Evolutionary conservation across 208 protist species (phyloP), one percentile per base, ranked within the genome.

Genomic region (Trypanosoma lewisi): DNA sequence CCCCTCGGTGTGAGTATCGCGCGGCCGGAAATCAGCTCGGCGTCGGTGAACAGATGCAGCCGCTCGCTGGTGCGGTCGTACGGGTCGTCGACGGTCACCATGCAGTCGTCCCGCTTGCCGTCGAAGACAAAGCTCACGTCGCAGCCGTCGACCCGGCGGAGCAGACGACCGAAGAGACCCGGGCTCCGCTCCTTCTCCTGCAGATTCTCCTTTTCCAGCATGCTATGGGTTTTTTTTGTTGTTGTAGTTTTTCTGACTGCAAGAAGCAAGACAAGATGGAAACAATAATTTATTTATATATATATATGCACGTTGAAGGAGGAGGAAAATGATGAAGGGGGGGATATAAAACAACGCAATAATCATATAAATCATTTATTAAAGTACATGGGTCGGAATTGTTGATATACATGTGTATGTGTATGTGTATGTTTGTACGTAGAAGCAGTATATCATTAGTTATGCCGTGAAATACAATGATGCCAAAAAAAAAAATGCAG

Each of bases 81-180:
- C 19, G 62, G 28, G 67, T 83, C 76, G 39, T 86, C 79, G 5
- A 87, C 60, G 1, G 63, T 45, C 17, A 85, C 70, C 55, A 67
- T 67, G 49, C 69, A 56, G 14, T 64, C 54, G 2, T 79, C 69
- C 11, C 34, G 42, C 45, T 85, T 79, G 27, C 72, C 76, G 27
- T 84, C 72, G 27, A 93, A 80, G 7, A 73, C 63, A 21, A 96
- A 57, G 17, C 59, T 44, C 12, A 96, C 44, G 42, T 89, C 73
- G 63, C 91, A 96, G 39, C 83, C 85, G 54, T 90, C 87, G 23
- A 96, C 80, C 47, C 76, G 76, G 36, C 81, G 80, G 36, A 89
- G 33, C 19, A 96, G 36, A 27, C 82, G 77, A 16, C 70, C 63
- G 28, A 94, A 85, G 52, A 96, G 86, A 50, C 77, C 75, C 16